Conservation (phyloP, 768 basidiomycete genomes). For the Tricholomella constricta region DNA sequence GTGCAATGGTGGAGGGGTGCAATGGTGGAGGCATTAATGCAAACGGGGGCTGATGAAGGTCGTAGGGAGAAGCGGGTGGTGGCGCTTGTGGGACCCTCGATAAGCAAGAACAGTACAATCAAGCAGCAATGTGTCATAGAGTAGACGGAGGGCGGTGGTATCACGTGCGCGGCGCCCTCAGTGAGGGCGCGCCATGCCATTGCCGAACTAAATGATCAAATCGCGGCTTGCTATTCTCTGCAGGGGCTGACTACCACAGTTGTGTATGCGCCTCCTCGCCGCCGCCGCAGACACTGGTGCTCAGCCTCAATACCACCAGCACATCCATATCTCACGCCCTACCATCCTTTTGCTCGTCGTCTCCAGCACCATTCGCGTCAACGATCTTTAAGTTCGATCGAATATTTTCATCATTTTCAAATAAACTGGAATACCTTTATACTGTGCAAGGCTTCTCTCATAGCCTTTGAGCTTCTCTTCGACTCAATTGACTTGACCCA, state of each 20-base stretch:
- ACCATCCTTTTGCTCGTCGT: conserved; percentile 44
- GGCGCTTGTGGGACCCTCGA: not conserved
- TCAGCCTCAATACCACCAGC: conserved; percentile 55
- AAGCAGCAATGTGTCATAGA: too few species aligned
- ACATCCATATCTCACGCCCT: conserved; percentile 35
- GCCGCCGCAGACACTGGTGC: conserved; percentile 56
- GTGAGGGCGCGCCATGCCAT: too few species aligned
- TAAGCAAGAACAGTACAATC: too few species aligned
- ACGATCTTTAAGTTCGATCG: conserved; percentile 59
- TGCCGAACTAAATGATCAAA: too few species aligned
- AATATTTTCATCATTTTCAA: conserved; percentile 79
- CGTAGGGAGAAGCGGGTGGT: not conserved
- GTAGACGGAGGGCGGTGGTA: too few species aligned
- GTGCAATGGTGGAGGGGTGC: too few species aligned
- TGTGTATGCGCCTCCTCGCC: conserved; percentile 46
- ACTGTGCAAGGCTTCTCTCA: conserved; percentile 89
- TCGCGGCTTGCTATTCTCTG: too few species aligned
- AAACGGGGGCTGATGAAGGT: not conserved
- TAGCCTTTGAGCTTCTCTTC: conserved; percentile 85
- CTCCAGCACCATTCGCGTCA: conserved; percentile 49
- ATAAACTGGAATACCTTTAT: conserved; percentile 93
- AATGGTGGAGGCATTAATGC: too few species aligned
- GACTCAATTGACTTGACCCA: conserved; percentile 60
- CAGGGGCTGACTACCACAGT: too few species aligned
- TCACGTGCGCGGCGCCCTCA: too few species aligned